Evolutionary conservation across 495 filamentous ascomycete species (phyloP).

Genomic region (Hyaloscypha hepaticicola): DNA sequence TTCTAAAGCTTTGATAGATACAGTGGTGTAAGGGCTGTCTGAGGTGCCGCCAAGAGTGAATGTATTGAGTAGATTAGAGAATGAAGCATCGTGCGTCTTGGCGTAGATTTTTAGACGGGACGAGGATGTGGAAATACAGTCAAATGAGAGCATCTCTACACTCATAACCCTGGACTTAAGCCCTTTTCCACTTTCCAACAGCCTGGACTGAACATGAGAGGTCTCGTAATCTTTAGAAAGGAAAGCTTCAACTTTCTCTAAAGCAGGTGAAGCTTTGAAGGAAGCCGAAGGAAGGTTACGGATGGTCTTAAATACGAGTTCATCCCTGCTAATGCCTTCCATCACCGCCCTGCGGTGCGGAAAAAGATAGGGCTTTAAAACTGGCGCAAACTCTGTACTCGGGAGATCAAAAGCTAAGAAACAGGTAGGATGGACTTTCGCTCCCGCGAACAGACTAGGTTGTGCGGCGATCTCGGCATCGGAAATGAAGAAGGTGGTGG

Average conservation of each 20-base stretch:
- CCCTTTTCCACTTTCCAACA: too few relatives aligned
- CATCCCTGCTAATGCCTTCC: not conserved
- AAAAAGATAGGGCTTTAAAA: conserved; percentile 12
- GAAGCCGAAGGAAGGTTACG: not conserved
- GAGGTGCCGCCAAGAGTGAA: too few relatives aligned
- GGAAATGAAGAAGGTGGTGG: too few relatives aligned
- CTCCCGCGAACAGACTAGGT: not conserved
- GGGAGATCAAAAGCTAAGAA: conserved; percentile 9
- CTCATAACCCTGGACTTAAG: too few relatives aligned
- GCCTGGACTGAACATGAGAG: not conserved
- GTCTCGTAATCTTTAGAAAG: not conserved
- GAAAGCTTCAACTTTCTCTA: conserved; percentile 1
- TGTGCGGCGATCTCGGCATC: too few relatives aligned
- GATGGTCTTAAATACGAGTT: too few relatives aligned
- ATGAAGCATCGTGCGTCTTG: too few relatives aligned
- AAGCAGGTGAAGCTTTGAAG: not conserved
- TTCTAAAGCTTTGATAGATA: not conserved
- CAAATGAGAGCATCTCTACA: too few relatives aligned
- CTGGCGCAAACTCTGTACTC: not conserved
- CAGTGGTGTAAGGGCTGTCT: too few relatives aligned
- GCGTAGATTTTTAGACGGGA: too few relatives aligned
- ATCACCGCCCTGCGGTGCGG: conserved; percentile 5
- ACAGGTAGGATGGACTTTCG: conserved; percentile 1
- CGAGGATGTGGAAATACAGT: too few relatives aligned
- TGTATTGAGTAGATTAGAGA: too few relatives aligned